These are phyloP conservation scores for Calonectria hawksworthii DNA, from an alignment of 2,329 filamentous ascomycete species.

Conservation along the genomic window DNA sequence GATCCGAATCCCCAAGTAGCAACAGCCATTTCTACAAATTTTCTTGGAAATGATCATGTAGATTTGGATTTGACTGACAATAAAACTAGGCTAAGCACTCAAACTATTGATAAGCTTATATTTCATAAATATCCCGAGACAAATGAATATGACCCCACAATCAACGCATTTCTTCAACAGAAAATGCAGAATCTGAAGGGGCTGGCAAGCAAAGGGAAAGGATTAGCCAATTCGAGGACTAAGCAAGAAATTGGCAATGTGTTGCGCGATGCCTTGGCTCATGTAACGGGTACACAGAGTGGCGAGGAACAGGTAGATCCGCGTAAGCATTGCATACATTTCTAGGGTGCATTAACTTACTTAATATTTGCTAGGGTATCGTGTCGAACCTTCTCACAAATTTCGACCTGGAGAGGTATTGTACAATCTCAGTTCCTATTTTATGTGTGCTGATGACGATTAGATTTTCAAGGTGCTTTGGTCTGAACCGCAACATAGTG, in stretches of 20 bases:
- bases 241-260: no score
- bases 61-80: not conserved
- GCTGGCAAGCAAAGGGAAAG: no score
- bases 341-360: not conserved
- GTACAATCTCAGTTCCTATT: no score
- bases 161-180: not conserved
- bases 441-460: no score
- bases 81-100: not conserved
- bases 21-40: not conserved
- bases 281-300: not conserved
- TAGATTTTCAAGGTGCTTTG: conserved; percentile 69
- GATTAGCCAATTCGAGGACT: no score
- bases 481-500: conserved; percentile 36
- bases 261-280: no score
- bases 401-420: conserved; percentile 59
- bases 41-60: not conserved
- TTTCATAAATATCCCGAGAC: not conserved
- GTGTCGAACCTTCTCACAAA: conserved; percentile 53
- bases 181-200: not conserved
- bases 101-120: not conserved
- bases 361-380: conserved; percentile 52
- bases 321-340: conserved; percentile 46
- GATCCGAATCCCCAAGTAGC: not conserved
- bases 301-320: conserved; percentile 50
- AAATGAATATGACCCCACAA: not conserved